These are phyloP conservation scores for Plasmodium chabaudi DNA, from an alignment of 169 alveolate species.

Conservation along the genomic window DNA sequence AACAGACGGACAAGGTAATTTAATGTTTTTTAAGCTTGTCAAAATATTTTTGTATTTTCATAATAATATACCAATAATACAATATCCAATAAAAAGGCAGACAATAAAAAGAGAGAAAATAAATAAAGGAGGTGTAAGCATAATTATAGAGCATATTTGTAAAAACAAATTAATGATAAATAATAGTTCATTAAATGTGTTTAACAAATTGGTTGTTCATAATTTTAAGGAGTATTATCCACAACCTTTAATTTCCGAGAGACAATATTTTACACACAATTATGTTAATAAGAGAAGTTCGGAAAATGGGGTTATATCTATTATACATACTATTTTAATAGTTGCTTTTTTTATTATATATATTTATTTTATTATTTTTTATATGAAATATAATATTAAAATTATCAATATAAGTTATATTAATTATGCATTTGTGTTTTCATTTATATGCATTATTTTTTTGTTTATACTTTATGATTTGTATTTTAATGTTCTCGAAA, in stretches of 20 bases:
- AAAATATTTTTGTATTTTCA: constrained; percentile 31
- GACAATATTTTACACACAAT: neutral
- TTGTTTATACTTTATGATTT: constrained; percentile 53
- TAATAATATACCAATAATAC: constrained; percentile 29
- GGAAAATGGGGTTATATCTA: neutral
- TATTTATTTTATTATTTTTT: constrained; percentile 36
- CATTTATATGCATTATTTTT: constrained; percentile 27
- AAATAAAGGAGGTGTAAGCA: neutral
- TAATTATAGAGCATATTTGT: neutral
- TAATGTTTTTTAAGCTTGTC: constrained; percentile 8
- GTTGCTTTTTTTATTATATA: constrained; percentile 21
- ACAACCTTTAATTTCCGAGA: constrained; percentile 19
- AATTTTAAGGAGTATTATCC: constrained; percentile 40
- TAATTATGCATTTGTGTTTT: constrained; percentile 44
- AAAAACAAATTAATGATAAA: constrained; percentile 15
- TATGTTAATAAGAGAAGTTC: neutral
- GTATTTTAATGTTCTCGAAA: constrained; percentile 37
- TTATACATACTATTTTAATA: constrained; percentile 18
- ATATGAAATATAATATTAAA: constrained; percentile 46
- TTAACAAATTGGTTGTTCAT: constrained; percentile 26
- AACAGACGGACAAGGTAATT: constrained; percentile 34
- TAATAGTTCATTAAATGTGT: neutral
- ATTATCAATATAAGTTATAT: constrained; percentile 18
- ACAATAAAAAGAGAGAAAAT: neutral
- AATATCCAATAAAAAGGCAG: constrained; percentile 16